Evolutionary conservation across 192 early-diverging fungal genomes (phyloP).

Genomic region (Thoreauomyces humboldtii): DNA sequence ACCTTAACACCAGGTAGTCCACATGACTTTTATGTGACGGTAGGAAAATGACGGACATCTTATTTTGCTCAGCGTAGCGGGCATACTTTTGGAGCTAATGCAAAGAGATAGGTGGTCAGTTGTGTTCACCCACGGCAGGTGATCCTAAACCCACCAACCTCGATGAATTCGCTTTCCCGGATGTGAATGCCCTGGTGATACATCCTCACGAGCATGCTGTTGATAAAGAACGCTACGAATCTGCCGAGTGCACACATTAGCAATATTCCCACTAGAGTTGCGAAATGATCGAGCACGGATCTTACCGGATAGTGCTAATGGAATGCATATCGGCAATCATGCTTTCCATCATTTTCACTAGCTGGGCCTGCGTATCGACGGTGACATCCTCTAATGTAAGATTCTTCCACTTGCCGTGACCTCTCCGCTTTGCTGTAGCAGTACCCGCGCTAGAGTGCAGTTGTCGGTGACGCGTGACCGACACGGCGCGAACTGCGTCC

Average conservation of each 20-base stretch:
- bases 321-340: slow-evolving; percentile 68
- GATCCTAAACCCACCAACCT: slow-evolving; percentile 42
- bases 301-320: slow-evolving; percentile 60
- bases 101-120: neutral
- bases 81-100: slow-evolving; percentile 36
- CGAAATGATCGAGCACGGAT: neutral
- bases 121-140: neutral
- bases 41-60: slow-evolving; percentile 72
- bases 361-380: slow-evolving; percentile 25
- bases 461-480: slow-evolving; percentile 48
- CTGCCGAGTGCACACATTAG: slow-evolving; percentile 33
- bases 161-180: slow-evolving; percentile 71
- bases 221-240: slow-evolving; percentile 67
- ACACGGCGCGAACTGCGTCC: neutral
- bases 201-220: slow-evolving; percentile 73
- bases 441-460: slow-evolving; percentile 11
- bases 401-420: neutral
- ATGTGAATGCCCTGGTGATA: slow-evolving; percentile 87
- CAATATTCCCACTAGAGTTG: neutral
- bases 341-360: slow-evolving; percentile 41
- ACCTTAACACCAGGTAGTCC: slow-evolving; percentile 80
- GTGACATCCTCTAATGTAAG: slow-evolving; percentile 22
- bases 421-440: neutral
- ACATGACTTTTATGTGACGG: slow-evolving; percentile 87
- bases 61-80: slow-evolving; percentile 48